Evolutionary conservation across 2,329 filamentous ascomycete genomes (phyloP), one percentile per base, ranked within the genome.

Genomic region (Sordariomycetes sp.): DNA sequence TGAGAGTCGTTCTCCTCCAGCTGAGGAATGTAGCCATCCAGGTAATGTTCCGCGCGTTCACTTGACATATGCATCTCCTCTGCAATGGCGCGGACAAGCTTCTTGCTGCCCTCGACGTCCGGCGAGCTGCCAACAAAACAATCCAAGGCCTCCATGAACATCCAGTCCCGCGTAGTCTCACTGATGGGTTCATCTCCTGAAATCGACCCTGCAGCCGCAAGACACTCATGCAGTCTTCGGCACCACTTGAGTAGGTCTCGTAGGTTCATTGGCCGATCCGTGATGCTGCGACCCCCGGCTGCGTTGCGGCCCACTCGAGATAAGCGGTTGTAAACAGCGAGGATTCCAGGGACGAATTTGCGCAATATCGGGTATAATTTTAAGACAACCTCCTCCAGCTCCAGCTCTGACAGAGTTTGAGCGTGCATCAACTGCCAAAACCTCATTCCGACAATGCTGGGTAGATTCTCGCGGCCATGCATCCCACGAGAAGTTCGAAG

Each of bases 201-300:
- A 42, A 71, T 79, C 16, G 76, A 75, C 2, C 78, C 74, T 9
- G 72, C 64, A 8, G 68, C 57, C 36, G 68, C 50, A 16, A 95
- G 63, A 12, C 86, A 72, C 33, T 72, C 66, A 33, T 79, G 69
- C 16, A 95, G 65, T 39, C 92, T 75, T 30, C 77, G 74, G 47
- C 87, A 94, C 81, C 92, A 94, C 54, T 95, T 96, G 36, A 98
- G 67, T 8, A 98, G 65, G 55, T 96, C 92, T 44, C 83, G 69
- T 19, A 85, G 70, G 21, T 75, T 84, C 20, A 76, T 70, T 38
- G 81, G 72, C 9, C 73, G 58, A 24, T 61, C 55, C 46, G 63
- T 53, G 6, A 57, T 67, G 42, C 59, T 74, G 17, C 57, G 53
- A 5, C 55, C 53, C n/a, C 54, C 49, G 25, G 48, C 44, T 21